phyloP scores from a whole-genome alignment of 805 yeast species.

The Schwanniomyces polymorphus region DNA sequence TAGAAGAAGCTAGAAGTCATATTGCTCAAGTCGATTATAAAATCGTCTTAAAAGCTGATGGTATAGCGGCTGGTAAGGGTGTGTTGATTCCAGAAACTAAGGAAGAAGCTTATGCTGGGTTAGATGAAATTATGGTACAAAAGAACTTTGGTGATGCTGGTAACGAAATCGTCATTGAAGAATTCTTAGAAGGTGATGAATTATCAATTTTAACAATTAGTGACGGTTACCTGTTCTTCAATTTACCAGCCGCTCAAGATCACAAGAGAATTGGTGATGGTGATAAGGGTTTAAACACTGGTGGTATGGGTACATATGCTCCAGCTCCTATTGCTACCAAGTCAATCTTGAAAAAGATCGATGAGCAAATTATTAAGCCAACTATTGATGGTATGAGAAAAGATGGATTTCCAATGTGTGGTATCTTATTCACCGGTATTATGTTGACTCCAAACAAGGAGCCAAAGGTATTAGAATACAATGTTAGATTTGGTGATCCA shows the following conservation, averaged over 20 bases:
- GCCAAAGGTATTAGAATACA: slow-evolving; percentile 94
- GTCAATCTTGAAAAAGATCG: slow-evolving; percentile 64
- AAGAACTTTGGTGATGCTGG: slow-evolving; percentile 93
- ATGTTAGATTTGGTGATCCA: slow-evolving; percentile 98
- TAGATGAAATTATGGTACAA: slow-evolving; percentile 86
- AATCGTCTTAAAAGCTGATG: slow-evolving; percentile 94
- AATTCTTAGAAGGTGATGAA: slow-evolving; percentile 95
- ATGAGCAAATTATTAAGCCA: slow-evolving; percentile 78
- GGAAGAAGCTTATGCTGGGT: slow-evolving; percentile 82
- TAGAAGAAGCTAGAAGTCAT: slow-evolving; percentile 72
- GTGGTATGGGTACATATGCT: slow-evolving; percentile 99
- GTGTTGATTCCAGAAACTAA: slow-evolving; percentile 85
- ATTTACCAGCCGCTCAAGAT: slow-evolving; percentile 97
- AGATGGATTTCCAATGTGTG: slow-evolving; percentile 94
- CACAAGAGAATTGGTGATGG: slow-evolving; percentile 95
- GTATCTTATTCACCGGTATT: slow-evolving; percentile 92
- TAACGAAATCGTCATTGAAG: slow-evolving; percentile 90
- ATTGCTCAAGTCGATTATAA: slow-evolving; percentile 64
- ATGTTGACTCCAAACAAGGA: slow-evolving; percentile 80
- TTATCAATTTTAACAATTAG: slow-evolving; percentile 86
- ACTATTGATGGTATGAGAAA: slow-evolving; percentile 94
- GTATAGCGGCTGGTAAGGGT: slow-evolving; percentile 98
- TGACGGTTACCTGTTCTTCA: slow-evolving; percentile 90
- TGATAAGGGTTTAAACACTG: slow-evolving; percentile 93
- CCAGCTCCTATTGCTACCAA: slow-evolving; percentile 96